Evolutionary conservation across 164 flowering plant genomes (phyloP).

Genomic region (Berberis vulgaris): DNA sequence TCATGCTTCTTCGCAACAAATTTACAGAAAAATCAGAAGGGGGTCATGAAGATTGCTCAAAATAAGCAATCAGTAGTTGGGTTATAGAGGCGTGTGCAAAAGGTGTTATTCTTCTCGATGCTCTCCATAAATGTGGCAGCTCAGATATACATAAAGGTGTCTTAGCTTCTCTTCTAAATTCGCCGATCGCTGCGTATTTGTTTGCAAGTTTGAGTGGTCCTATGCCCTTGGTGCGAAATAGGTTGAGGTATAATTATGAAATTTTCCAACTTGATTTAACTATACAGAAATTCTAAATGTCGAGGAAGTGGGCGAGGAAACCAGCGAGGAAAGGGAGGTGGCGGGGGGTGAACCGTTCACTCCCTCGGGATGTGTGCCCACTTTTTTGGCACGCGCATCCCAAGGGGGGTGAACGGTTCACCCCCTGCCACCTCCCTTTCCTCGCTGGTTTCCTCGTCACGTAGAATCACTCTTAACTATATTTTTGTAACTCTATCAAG

Average conservation of each 20-base stretch:
- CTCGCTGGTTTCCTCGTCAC: too few species aligned
- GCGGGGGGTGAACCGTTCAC: too few species aligned
- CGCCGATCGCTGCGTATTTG: constrained; percentile 42
- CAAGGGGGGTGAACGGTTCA: too few species aligned
- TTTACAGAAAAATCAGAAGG: constrained; percentile 22
- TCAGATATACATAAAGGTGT: constrained; percentile 24
- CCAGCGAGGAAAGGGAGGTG: too few species aligned
- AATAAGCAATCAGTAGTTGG: constrained; percentile 34
- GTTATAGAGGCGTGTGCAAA: constrained; percentile 47
- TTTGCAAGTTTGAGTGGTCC: constrained; percentile 43
- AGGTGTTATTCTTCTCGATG: constrained; percentile 51
- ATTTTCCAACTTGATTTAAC: neutral
- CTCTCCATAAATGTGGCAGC: constrained; percentile 45
- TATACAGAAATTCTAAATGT: too few species aligned
- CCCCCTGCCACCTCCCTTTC: too few species aligned
- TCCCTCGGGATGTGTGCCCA: neutral
- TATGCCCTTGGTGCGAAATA: constrained; percentile 52
- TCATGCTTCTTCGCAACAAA: constrained; percentile 34
- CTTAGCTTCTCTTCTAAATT: constrained; percentile 36
- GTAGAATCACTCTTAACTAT: too few species aligned
- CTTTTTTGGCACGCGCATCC: too few species aligned
- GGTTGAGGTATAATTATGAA: constrained; percentile 68
- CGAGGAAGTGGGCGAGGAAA: too few species aligned
- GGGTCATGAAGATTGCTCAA: constrained; percentile 25
- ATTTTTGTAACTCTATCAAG: too few species aligned